Evolutionary conservation across 768 basidiomycete genomes (phyloP).

Genomic region (Kwoniella sp.): DNA sequence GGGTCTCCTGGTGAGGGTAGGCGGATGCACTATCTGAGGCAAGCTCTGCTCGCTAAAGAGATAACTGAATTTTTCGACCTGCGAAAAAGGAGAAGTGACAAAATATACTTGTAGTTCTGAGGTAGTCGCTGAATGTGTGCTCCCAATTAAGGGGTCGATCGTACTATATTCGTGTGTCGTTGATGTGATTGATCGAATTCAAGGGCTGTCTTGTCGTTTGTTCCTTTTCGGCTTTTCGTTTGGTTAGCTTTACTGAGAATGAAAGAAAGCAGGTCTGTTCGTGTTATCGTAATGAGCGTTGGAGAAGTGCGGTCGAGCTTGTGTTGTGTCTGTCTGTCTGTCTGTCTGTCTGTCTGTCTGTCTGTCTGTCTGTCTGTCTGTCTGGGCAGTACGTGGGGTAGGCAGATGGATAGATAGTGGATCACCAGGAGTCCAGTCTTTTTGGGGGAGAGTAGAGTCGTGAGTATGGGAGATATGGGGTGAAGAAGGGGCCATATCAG

Average conservation of each 20-base stretch:
- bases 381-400: background rate
- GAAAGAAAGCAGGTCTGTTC: slow-evolving; percentile 2
- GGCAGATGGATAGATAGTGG: slow-evolving; percentile 12
- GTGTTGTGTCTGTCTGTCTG: background rate
- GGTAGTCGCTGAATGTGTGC: slow-evolving; percentile 5
- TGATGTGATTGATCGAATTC: slow-evolving; percentile 2
- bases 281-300: slow-evolving; percentile 3
- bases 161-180: background rate
- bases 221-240: slow-evolving; percentile 1
- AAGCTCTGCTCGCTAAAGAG: slow-evolving; percentile 20
- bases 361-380: background rate
- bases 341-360: background rate
- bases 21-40: background rate
- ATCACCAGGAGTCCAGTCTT: slow-evolving; percentile 34
- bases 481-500: background rate
- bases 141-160: slow-evolving; percentile 18
- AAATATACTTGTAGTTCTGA: background rate
- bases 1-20: slow-evolving; percentile 16
- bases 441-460: background rate
- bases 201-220: background rate
- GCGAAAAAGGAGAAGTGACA: slow-evolving; percentile 11
- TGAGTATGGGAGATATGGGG: background rate
- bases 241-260: slow-evolving; percentile 3
- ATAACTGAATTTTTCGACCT: slow-evolving; percentile 19
- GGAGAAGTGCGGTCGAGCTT: slow-evolving; percentile 5